Percentiles rank a stretch among this genome's conserved stretches.
Evolutionary conservation across 2,329 filamentous ascomycete species (phyloP).

Genomic region (Diatrype stigma): DNA sequence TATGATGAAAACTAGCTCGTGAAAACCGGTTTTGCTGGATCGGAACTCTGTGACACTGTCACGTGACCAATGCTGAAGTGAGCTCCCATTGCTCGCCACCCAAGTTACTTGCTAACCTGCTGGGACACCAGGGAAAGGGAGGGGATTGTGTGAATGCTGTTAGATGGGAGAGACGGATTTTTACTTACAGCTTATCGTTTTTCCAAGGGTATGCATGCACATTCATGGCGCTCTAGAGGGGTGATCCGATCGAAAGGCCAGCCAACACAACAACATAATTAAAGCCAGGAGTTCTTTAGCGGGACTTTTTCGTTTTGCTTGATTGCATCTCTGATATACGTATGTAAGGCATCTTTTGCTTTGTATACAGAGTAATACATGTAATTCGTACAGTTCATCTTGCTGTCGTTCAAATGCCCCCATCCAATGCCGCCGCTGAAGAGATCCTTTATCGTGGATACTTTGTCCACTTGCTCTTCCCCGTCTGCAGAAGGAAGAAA

Average conservation of each 20-base stretch:
- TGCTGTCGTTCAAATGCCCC: constrained; percentile 5
- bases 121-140: no score
- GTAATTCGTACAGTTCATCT: constrained; percentile 22
- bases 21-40: constrained; percentile 23
- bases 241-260: background rate
- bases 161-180: background rate
- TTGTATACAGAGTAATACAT: constrained; percentile 20
- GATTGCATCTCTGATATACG: constrained; percentile 4
- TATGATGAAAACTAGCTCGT: background rate
- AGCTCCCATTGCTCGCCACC: no score
- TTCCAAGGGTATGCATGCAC: no score
- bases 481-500: constrained; percentile 45
- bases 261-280: no score
- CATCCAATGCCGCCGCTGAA: constrained; percentile 9
- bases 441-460: constrained; percentile 48
- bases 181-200: no score
- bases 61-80: background rate
- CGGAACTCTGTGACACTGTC: background rate
- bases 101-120: no score
- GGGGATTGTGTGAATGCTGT: no score
- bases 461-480: constrained; percentile 52
- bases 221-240: no score
- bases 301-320: background rate
- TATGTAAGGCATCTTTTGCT: background rate
- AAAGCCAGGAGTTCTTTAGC: no score